phyloP scores from a whole-genome alignment of 164 flowering plant genomes.

The Kalanchoe fedtschenkoi region DNA sequence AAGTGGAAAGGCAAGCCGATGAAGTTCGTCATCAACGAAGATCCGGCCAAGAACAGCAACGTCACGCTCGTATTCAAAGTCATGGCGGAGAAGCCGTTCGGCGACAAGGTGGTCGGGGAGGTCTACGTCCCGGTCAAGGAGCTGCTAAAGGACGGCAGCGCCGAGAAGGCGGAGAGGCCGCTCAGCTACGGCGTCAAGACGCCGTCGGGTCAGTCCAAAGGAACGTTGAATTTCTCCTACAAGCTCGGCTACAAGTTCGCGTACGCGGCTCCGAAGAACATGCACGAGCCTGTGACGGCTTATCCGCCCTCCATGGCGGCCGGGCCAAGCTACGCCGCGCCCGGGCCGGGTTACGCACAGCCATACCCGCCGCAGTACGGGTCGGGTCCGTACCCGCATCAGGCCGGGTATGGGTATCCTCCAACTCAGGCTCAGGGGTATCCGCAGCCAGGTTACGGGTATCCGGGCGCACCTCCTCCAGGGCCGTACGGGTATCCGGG shows the following conservation, averaged over 20 bases:
- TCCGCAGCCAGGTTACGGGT: constrained; percentile 8
- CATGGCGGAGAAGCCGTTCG: constrained; percentile 30
- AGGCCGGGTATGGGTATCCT: constrained; percentile 15
- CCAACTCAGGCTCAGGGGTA: constrained; percentile 6
- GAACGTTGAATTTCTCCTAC: constrained; percentile 44
- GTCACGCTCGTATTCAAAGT: constrained; percentile 29
- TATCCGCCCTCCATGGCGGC: constrained; percentile 19
- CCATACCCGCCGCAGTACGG: constrained; percentile 10
- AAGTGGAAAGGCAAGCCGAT: constrained; percentile 37
- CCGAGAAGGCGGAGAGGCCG: constrained; percentile 12
- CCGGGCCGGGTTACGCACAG: not conserved
- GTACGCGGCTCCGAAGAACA: not conserved
- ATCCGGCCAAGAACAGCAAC: constrained; percentile 18
- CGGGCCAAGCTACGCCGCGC: constrained; percentile 12
- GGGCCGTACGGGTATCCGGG: constrained; percentile 17
- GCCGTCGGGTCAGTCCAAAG: constrained; percentile 48
- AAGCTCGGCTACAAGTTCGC: constrained; percentile 31
- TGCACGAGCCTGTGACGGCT: not conserved
- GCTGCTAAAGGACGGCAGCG: constrained; percentile 22
- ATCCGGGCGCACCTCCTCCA: constrained; percentile 13
- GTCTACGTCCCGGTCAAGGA: constrained; percentile 56
- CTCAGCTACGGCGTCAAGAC: constrained; percentile 46
- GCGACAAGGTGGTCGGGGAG: constrained; percentile 49
- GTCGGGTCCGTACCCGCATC: constrained; percentile 4
- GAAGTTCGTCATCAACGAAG: constrained; percentile 38